Evolutionary conservation across 257 asterid genomes (phyloP).

Genomic region (Fraxinus excelsior): DNA sequence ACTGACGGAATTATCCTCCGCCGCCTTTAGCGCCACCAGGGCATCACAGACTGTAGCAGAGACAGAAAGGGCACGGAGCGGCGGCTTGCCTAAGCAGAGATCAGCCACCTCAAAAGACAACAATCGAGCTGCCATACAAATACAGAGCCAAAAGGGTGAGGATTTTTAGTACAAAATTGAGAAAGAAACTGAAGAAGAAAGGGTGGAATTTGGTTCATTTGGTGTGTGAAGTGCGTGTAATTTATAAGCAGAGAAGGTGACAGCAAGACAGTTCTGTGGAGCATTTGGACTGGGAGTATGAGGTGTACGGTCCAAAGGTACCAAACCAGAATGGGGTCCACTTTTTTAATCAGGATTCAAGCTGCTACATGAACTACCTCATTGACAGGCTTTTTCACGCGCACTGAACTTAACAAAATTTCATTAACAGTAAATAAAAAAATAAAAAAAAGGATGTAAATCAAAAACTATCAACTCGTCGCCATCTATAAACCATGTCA

Average conservation of each 20-base stretch:
- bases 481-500: no score
- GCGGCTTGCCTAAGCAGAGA: slow-evolving; percentile 91
- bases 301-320: background rate
- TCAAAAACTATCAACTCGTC: no score
- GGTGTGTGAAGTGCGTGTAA: background rate
- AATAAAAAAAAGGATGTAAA: no score
- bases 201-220: background rate
- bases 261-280: background rate
- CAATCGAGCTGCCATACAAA: slow-evolving; percentile 73
- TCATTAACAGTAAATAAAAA: no score
- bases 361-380: no score
- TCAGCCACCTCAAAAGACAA: slow-evolving; percentile 73
- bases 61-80: slow-evolving; percentile 66
- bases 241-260: background rate
- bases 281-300: background rate
- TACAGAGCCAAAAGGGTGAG: background rate
- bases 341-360: no score
- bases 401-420: no score
- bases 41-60: slow-evolving; percentile 67
- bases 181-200: background rate
- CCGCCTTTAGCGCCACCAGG: slow-evolving; percentile 55
- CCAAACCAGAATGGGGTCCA: background rate
- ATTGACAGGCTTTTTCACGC: no score
- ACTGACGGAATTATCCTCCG: slow-evolving; percentile 52
- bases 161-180: background rate